These are phyloP conservation scores for Leccinum imitatum DNA, from an alignment of 768 basidiomycete genomes.

Conservation along the genomic window DNA sequence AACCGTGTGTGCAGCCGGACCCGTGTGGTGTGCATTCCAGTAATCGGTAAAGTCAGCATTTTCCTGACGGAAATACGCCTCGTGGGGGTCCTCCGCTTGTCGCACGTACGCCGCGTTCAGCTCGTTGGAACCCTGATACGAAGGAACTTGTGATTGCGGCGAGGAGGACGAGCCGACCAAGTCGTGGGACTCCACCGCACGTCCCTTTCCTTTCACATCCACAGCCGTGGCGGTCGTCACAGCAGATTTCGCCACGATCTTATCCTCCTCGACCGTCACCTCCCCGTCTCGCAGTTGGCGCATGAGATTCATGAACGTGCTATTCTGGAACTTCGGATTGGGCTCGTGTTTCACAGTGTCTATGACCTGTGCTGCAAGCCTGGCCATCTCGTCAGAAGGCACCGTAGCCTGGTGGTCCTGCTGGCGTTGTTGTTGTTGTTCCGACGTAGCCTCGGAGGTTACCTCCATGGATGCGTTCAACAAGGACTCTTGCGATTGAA, in stretches of 20 bases:
- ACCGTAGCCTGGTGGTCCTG: slow-evolving; percentile 28
- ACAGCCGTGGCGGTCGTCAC: slow-evolving; percentile 12
- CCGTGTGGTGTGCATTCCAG: slow-evolving; percentile 49
- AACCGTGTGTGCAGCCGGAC: slow-evolving; percentile 14
- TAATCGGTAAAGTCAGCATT: slow-evolving; percentile 65
- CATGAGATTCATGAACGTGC: slow-evolving; percentile 86
- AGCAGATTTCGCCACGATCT: slow-evolving; percentile 60
- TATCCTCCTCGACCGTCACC: slow-evolving; percentile 74
- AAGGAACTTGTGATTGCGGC: slow-evolving; percentile 14
- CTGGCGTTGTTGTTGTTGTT: slow-evolving; percentile 14
- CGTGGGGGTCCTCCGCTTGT: slow-evolving; percentile 45
- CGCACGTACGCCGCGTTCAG: slow-evolving; percentile 18
- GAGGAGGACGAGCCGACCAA: slow-evolving; percentile 2
- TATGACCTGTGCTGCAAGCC: slow-evolving; percentile 75
- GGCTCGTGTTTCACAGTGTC: slow-evolving; percentile 71
- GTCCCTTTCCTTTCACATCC: slow-evolving; percentile 70
- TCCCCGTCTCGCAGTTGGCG: slow-evolving; percentile 77
- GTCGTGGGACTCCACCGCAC: slow-evolving; percentile 32
- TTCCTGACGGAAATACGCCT: slow-evolving; percentile 70
- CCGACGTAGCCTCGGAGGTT: slow-evolving; percentile 4
- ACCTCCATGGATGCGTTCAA: slow-evolving; percentile 25
- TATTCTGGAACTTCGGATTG: slow-evolving; percentile 84
- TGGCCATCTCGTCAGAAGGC: slow-evolving; percentile 65
- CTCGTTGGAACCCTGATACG: slow-evolving; percentile 22
- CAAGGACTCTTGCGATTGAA: slow-evolving; percentile 53